Evolutionary conservation across 257 asterid genomes (phyloP), one percentile per base, ranked within the genome.

Genomic region (Galeopsis tetrahit): DNA sequence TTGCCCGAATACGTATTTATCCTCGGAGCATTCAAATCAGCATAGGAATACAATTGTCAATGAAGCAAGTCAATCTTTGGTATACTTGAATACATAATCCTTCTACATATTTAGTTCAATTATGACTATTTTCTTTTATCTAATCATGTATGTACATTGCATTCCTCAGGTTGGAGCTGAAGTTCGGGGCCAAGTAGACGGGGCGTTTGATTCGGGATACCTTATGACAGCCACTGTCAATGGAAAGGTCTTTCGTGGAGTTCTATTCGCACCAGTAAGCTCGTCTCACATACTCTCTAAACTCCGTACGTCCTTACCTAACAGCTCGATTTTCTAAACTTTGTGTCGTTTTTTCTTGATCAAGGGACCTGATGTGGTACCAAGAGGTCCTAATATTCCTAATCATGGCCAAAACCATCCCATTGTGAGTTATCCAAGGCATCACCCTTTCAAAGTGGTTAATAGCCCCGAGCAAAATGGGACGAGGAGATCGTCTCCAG

Each of bases 171-270:
- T 91, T 73, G 98, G 98, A 78, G 96, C 98, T 46, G 97, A 87
- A 64, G 91, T 93, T 65, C 96, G 71, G 0, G 98, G 98, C 3
- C 90, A 86, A 68, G 93, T 93, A 6, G 98, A 93, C 48, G 96
- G 92, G 21, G 92, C 92, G 3, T 93, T 93, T 43, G 98, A 93
- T 70, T 93, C 98, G 2, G 98, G 98, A 70, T 93, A 87, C 81
- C 86, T 91, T 34, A 93, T 93, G 96, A 93, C 97, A 2, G 98
- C 97, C 21, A 83, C 87, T 1, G 92, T 93, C 15, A 91, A 89
- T n/a, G 98, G 98, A 10, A 86, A 68, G 84, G 80, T 86, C 6
- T 89, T 89, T 51, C 79, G 97, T 82, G 98, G 98, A 13, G 93
- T 94, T 51, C 77, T 94, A 59, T 94, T 94, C 78, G 75, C 96